Evolutionary conservation across 768 basidiomycete species (phyloP).

Genomic region (Astraeus odoratus): DNA sequence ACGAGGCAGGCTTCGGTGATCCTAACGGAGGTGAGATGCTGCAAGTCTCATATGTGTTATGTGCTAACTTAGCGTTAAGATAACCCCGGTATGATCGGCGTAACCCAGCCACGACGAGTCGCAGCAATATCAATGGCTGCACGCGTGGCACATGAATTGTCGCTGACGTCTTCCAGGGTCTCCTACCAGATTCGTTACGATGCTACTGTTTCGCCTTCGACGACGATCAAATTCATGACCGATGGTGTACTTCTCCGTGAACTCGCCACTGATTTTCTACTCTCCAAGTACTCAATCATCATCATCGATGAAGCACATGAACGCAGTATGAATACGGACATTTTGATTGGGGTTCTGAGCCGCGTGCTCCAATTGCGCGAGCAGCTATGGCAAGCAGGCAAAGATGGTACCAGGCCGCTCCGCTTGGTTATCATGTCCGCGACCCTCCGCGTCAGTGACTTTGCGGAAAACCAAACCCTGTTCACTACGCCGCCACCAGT

Average conservation of each 20-base stretch:
- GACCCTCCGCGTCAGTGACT: conserved; percentile 89
- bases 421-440: conserved; percentile 98
- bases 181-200: conserved; percentile 99
- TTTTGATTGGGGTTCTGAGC: conserved; percentile 94
- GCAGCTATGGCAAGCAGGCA: conserved; percentile 77
- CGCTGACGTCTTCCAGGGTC: conserved; percentile 70
- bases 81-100: conserved; percentile 95
- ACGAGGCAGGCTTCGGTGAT: conserved; percentile 90
- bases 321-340: conserved; percentile 96
- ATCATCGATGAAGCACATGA: conserved; percentile 99
- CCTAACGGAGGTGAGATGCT: conserved; percentile 60
- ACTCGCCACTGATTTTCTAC: conserved; percentile 85
- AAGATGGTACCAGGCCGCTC: conserved; percentile 73
- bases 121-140: conserved; percentile 95
- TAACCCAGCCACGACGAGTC: conserved; percentile 96
- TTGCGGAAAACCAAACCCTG: conserved; percentile 75
- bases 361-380: conserved; percentile 87
- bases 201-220: conserved; percentile 81
- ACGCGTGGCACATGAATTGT: conserved; percentile 91
- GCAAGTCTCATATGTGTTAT: not conserved
- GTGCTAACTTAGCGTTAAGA: conserved; percentile 38
- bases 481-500: conserved; percentile 86
- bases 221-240: conserved; percentile 99
- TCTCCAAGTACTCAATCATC: conserved; percentile 90
- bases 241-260: conserved; percentile 96